Base-by-base conservation (phyloP, 164 flowering plant species). In the Piper betle region DNA sequence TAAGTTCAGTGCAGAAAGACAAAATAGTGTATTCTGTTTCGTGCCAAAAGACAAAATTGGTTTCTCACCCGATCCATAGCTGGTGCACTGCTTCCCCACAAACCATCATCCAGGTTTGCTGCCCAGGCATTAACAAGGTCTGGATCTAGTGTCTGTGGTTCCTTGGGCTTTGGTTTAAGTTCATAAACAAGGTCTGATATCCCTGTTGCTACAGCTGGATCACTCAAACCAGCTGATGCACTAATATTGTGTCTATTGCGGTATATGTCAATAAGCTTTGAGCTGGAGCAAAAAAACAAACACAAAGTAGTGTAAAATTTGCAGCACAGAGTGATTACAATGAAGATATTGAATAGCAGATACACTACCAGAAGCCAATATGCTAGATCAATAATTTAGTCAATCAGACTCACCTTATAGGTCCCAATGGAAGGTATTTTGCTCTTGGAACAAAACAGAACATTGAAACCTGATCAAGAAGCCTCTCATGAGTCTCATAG, bases 101-200 rank as follows among this genome's bases (percentile, higher is more conserved):
- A 64, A 40, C 85, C 88, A 84, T 90, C 95, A 82, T 90, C 99
- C 62, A 90, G 88, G 73, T 78, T 84, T 57, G 92, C 77, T 41
- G 97, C 97, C 99, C 99, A 93, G 18, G 87, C 90, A 82, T 88
- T 93, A 53, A 87, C 89, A 13, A 93, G 85, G 71, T 93, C 97
- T 78, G 84, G 84, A 82, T 85, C 91, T 64, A 86, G 86, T 38
- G 75, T 57, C 69, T 90, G 88, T 61, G 90, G 64, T 62, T 84
- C 85, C 60, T 66, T 72, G 48, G 82, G 71, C 57, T 78, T 74
- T 52, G 78, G 71, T 60, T 69, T 71, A 52, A 88, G 77, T 78
- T 93, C 99, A 76, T 93, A 93, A 43, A 93, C 64, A 63, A 93
- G 96, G 50, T 93, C 97, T 56, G 97, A 88, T 46, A 93, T 93